Conservation (phyloP, 371 early-diverging fungal species). For the Neoconidiobolus thromboides region DNA sequence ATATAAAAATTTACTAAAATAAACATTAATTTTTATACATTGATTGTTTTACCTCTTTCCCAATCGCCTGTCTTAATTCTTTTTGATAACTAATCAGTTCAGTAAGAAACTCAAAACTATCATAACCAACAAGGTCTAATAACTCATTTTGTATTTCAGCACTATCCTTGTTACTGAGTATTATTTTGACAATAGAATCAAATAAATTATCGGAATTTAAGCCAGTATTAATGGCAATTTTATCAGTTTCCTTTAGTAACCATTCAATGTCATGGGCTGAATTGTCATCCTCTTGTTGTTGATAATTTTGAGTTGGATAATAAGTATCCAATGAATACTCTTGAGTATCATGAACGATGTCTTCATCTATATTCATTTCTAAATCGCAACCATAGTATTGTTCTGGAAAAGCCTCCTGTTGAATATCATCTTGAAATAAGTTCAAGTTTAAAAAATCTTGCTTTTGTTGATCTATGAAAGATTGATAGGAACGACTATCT, state of each 20-base stretch:
- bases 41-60: not conserved
- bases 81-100: constrained; percentile 24
- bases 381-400: too few relatives aligned
- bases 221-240: not conserved
- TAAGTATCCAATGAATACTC: too few relatives aligned
- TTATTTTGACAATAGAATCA: not conserved
- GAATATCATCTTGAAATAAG: too few relatives aligned
- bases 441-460: too few relatives aligned
- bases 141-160: constrained; percentile 38
- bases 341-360: too few relatives aligned
- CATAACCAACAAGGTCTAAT: constrained; percentile 58
- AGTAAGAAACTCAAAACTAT: constrained; percentile 44
- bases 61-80: not conserved
- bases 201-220: not conserved
- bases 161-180: constrained; percentile 13
- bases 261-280: too few relatives aligned
- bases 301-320: too few relatives aligned
- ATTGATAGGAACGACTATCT: too few relatives aligned
- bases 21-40: constrained; percentile 26
- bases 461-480: too few relatives aligned
- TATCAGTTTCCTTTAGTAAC: not conserved
- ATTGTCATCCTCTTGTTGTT: too few relatives aligned
- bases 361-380: too few relatives aligned
- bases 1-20: constrained; percentile 12
- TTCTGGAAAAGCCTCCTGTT: too few relatives aligned